Percentiles rank a stretch among this genome's conserved stretches.
phyloP scores from a whole-genome alignment of 2,329 filamentous ascomycete genomes.

The Alternaria infectoria region DNA sequence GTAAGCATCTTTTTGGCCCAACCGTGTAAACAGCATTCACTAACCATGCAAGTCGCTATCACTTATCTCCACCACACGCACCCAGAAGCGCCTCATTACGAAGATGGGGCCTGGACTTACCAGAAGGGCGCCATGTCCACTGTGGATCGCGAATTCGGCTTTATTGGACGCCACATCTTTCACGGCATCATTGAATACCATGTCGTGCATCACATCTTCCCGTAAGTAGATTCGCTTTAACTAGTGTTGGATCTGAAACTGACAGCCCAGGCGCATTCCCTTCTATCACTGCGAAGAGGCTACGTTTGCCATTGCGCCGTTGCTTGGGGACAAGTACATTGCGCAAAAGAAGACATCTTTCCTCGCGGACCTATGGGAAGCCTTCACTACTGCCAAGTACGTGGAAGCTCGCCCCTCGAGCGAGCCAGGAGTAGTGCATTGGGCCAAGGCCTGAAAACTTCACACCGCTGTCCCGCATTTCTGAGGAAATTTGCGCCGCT shows the following conservation, averaged over 20 bases:
- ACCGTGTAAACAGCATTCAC: not conserved
- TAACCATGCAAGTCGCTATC: slow-evolving; percentile 62
- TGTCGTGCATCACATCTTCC: slow-evolving; percentile 68
- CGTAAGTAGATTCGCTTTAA: slow-evolving; percentile 37
- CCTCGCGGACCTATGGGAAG: slow-evolving; percentile 27
- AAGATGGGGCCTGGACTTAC: slow-evolving; percentile 66
- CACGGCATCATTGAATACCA: slow-evolving; percentile 71
- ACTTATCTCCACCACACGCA: slow-evolving; percentile 79
- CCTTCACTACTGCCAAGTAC: slow-evolving; percentile 31
- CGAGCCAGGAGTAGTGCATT: not conserved
- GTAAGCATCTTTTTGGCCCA: slow-evolving; percentile 8
- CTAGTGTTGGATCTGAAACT: not conserved
- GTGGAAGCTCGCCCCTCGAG: slow-evolving; percentile 18
- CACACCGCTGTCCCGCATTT: not conserved
- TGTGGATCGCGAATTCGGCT: slow-evolving; percentile 69
- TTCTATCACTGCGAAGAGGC: slow-evolving; percentile 38
- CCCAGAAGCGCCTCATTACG: slow-evolving; percentile 63
- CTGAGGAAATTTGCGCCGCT: not conserved
- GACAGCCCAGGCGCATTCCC: slow-evolving; percentile 30
- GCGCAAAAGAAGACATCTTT: slow-evolving; percentile 27
- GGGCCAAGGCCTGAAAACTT: not conserved
- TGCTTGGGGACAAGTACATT: slow-evolving; percentile 34
- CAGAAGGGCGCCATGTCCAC: slow-evolving; percentile 68
- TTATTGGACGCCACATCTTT: slow-evolving; percentile 69
- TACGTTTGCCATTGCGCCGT: slow-evolving; percentile 28